Evolutionary conservation across 1,284 basidiomycete species (phyloP), one percentile per base, ranked within the genome.

Genomic region (Pseudozyma tsukubaensis): DNA sequence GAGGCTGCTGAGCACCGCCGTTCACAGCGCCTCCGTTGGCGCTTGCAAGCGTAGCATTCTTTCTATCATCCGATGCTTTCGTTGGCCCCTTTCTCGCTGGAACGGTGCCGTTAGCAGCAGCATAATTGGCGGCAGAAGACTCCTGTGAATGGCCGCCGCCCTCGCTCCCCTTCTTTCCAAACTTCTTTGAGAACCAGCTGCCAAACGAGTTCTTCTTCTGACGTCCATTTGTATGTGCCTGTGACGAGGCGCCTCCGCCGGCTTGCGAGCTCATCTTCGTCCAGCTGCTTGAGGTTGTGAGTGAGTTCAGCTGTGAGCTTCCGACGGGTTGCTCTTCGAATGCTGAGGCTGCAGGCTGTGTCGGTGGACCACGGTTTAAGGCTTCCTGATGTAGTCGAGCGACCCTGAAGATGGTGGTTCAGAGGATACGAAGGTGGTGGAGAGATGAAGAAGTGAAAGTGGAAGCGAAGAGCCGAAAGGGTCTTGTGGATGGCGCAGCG

Each of bases 181-280:
- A 80, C 56, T 76, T 78, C 14, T 72, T 71, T 3, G 74, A 67
- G 47, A 80, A 80, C 73, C 73, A 76, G 51, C 61, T 76, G 32
- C 73, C 73, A 43, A 76, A 72, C 37, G 69, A 64, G 53, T 72
- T 72, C 52, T 76, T 72, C 50, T 72, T 72, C 12, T 45, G 55
- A 18, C 69, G 64, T 19, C 50, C 60, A n/a, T 50, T 32, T 11
- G 42, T 47, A 40, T 56, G 60, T 29, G 44, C 18, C 35, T 44
- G 60, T n/a, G 60, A 24, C 18, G 67, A 45, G 32, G 61, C 40
- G 56, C 53, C 45, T 37, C 45, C 54, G 37, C 29, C 52, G 19
- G 21, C 32, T 9, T 32, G 52, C 24, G 52, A 34, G 42, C 50
- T 54, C 48, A 63, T 51, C 13, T 34, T 36, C 40, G 44, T 21